Conservation (phyloP, 345 rosid species). For the Psidium guajava region DNA sequence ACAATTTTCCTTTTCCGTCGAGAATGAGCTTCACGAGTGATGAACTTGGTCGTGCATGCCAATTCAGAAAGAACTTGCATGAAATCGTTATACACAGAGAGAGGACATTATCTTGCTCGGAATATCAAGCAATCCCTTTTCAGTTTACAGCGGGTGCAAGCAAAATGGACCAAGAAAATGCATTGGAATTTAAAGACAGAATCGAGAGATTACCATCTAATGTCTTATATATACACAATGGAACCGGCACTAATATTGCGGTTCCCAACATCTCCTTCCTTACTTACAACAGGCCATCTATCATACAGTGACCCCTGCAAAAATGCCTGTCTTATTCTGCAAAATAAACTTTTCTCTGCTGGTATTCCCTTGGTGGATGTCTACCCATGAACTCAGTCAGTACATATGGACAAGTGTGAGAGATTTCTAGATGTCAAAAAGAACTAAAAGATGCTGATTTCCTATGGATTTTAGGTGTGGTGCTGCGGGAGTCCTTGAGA, state of each 20-base stretch:
- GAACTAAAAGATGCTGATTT: conserved; percentile 34
- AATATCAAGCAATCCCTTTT: neutral
- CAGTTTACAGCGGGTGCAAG: neutral
- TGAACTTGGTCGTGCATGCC: neutral
- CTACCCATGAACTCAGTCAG: neutral
- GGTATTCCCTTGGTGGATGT: neutral
- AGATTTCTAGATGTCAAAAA: neutral
- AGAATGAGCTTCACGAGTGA: neutral
- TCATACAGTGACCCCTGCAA: neutral
- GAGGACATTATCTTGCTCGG: neutral
- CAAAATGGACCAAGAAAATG: neutral
- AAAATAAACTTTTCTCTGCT: neutral
- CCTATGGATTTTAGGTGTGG: conserved; percentile 12
- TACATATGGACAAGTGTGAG: neutral
- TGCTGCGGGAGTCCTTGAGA: conserved; percentile 28
- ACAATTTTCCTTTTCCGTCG: neutral
- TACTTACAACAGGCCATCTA: neutral
- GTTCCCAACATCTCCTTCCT: neutral
- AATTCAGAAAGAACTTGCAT: neutral
- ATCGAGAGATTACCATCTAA: neutral
- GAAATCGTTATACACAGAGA: neutral
- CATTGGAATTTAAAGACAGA: neutral
- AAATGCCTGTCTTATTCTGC: neutral
- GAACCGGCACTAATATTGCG: neutral
- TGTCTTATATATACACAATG: neutral